Evolutionary conservation across 164 flowering plant genomes (phyloP), one percentile per base, ranked within the genome.

Genomic region (Umbellularia californica): DNA sequence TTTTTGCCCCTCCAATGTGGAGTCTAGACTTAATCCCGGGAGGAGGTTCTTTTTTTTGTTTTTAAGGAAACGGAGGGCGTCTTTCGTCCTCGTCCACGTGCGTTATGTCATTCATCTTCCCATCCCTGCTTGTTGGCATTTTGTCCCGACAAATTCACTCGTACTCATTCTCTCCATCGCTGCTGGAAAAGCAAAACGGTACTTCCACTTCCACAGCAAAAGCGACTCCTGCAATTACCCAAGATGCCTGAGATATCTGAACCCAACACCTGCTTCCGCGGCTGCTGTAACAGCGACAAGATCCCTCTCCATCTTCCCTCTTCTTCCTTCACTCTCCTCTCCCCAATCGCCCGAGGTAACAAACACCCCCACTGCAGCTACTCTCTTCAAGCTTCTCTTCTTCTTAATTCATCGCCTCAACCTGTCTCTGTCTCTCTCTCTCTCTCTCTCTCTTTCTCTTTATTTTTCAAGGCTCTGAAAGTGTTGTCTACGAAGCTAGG

Each of bases 261-360:
- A 80, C 92, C 93, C 24, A 95, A 93, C 87, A 84, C 93, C 15
- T 95, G 98, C 81, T 60, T 89, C 9, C 82, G 97, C 71, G 97
- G 98, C 2, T 95, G 98, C 79, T 95, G 98, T 79, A 82, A 69
- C 71, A 95, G 97, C 89, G 74, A 79, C 14, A 78, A 87, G 22
- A 90, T 92, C 73, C 96, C 97, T 75, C 87, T 95, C 28, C 90
- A 88, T 74, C 96, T 93, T 72, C 87, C 81, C 24, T 79, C 97
- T 73, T 84, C 90, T 65, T 88, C 96, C 14, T 95, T 76, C 80
- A 64, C 90, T 70, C 87, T 90, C 75, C 77, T 82, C 69, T 83
- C 89, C 70, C 93, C 93, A 50, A 90, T 93, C 72, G 97, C 97
- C 64, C 83, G 84, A 82, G 97, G 97, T 92, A 76, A 30, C 6